Evolutionary conservation across 495 filamentous ascomycete species (phyloP).

Genomic region (Rhizodiscina lignyota): DNA sequence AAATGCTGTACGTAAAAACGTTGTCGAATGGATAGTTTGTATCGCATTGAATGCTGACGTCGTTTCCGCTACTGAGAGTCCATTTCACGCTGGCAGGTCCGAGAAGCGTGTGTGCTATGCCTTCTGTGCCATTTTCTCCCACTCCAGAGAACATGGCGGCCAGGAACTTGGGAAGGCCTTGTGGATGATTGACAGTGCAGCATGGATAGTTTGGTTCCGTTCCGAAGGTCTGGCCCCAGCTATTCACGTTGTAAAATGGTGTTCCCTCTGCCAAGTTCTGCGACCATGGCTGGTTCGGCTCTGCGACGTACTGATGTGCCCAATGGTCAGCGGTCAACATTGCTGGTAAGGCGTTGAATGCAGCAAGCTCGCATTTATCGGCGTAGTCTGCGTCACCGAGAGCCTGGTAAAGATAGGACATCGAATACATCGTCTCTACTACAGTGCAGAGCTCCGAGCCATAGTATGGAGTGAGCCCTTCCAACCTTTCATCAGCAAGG

Average conservation of each 20-base stretch:
- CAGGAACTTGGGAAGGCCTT: slow-evolving; percentile 43
- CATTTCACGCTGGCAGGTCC: slow-evolving; percentile 20
- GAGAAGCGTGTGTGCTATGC: slow-evolving; percentile 28
- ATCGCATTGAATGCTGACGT: slow-evolving; percentile 20
- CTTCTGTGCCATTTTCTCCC: slow-evolving; percentile 14
- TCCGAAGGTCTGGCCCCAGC: slow-evolving; percentile 28
- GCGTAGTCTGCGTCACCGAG: slow-evolving; percentile 35
- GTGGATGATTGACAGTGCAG: slow-evolving; percentile 47
- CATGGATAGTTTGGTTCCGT: slow-evolving; percentile 28
- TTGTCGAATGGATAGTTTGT: slow-evolving; percentile 39
- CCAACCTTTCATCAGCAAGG: slow-evolving; percentile 17
- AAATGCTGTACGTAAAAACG: slow-evolving; percentile 29
- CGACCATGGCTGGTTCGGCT: slow-evolving; percentile 39
- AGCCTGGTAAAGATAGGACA: slow-evolving; percentile 18
- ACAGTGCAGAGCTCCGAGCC: slow-evolving; percentile 14
- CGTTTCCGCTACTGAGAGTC: slow-evolving; percentile 9
- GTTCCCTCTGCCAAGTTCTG: slow-evolving; percentile 21
- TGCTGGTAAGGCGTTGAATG: slow-evolving; percentile 44
- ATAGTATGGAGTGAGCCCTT: slow-evolving; percentile 11
- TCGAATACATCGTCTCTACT: slow-evolving; percentile 17
- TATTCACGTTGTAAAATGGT: slow-evolving; percentile 34
- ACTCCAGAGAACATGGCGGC: too few species aligned
- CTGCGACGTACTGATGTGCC: slow-evolving; percentile 41
- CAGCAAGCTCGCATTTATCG: slow-evolving; percentile 36
- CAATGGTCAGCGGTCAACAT: slow-evolving; percentile 41